Evolutionary conservation across 1,284 basidiomycete genomes (phyloP).

Genomic region (Cronartium quercuum): DNA sequence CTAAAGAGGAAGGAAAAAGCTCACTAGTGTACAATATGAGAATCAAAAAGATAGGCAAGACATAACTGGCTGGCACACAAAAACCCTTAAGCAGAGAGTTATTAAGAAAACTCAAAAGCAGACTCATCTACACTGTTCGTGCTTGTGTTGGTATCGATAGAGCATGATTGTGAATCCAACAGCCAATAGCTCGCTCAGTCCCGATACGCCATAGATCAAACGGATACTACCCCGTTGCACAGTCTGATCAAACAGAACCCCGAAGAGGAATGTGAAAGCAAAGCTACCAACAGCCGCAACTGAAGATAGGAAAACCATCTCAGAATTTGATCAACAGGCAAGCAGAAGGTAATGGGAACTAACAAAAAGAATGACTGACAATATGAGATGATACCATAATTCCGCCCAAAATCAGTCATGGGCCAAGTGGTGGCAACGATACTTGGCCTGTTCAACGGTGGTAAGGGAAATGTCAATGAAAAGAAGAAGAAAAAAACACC

Average conservation of each 20-base stretch:
- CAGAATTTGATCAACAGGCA: not conserved
- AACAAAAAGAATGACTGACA: not conserved
- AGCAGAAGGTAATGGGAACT: not conserved
- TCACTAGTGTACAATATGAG: no score
- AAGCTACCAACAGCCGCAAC: conserved; percentile 23
- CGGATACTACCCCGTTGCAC: not conserved
- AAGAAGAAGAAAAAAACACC: not conserved
- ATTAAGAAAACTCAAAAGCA: no score
- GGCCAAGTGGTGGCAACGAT: conserved; percentile 29
- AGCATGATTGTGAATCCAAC: not conserved
- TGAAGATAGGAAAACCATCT: not conserved
- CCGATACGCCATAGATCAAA: not conserved
- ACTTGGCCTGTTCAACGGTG: conserved; percentile 4
- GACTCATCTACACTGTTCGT: not conserved
- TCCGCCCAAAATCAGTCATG: conserved; percentile 24
- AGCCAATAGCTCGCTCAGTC: not conserved
- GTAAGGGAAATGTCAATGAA: not conserved
- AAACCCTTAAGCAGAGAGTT: no score
- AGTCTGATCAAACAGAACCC: not conserved
- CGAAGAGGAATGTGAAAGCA: conserved; percentile 19
- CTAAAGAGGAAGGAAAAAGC: no score
- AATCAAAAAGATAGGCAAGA: no score
- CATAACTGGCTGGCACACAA: no score
- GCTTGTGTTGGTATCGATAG: not conserved
- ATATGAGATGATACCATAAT: conserved; percentile 32